phyloP scores from a whole-genome alignment of 176 grass and related monocot genomes.

The Dendrocalamus sinicus region DNA sequence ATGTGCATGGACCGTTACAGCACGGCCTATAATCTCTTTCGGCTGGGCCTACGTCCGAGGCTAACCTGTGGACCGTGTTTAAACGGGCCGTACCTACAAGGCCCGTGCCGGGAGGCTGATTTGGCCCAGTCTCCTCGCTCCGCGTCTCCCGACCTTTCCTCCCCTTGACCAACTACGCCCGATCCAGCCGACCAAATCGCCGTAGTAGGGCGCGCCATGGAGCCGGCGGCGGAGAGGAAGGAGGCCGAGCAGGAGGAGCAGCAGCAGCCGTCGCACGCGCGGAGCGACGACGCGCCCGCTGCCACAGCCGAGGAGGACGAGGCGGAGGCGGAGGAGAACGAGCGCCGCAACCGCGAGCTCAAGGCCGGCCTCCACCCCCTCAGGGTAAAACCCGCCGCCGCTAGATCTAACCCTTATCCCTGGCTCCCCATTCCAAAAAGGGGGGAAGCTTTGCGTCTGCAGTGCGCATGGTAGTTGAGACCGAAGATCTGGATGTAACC shows the following conservation, averaged over 20 bases:
- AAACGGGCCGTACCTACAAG: no score
- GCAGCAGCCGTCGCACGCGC: conserved; percentile 39
- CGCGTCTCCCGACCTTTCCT: conserved; percentile 22
- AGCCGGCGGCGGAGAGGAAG: conserved; percentile 46
- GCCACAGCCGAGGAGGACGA: conserved; percentile 46
- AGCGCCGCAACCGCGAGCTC: conserved; percentile 79
- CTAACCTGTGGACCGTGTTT: no score
- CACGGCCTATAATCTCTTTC: no score
- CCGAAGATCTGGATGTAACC: conserved; percentile 11
- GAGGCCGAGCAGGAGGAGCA: conserved; percentile 50
- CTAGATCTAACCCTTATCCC: conserved; percentile 42
- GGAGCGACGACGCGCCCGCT: conserved; percentile 24
- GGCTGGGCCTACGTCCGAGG: no score
- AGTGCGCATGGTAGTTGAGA: background rate
- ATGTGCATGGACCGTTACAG: no score
- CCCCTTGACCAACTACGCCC: conserved; percentile 19
- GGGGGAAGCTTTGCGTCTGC: background rate
- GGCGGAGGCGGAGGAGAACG: conserved; percentile 58
- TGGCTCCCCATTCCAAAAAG: background rate
- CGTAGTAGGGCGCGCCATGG: conserved; percentile 25
- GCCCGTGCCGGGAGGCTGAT: no score
- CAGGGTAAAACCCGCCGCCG: conserved; percentile 60
- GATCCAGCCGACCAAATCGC: conserved; percentile 43
- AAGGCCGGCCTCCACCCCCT: conserved; percentile 88
- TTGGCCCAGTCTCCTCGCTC: background rate